Percentiles rank a stretch among this genome's conserved stretches.
These are phyloP conservation scores for Fragilariopsis cylindrus DNA, from an alignment of 108 stramenopile genomes.

Conservation along the genomic window DNA sequence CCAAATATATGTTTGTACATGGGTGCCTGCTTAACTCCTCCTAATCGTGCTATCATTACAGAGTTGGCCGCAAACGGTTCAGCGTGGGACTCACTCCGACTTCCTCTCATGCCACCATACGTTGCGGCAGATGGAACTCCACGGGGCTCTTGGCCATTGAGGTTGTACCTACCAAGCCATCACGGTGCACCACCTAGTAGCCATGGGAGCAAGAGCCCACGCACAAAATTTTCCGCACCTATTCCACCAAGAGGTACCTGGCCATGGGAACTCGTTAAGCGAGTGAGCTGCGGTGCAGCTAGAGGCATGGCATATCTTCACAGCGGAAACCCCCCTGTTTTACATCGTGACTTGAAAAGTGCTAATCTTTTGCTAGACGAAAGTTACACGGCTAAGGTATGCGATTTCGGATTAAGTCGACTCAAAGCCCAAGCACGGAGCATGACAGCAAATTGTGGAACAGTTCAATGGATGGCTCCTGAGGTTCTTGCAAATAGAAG, in stretches of 20 bases:
- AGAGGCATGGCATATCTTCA: slow-evolving; percentile 96
- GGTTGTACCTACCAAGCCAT: slow-evolving; percentile 48
- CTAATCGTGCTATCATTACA: slow-evolving; percentile 88
- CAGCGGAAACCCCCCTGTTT: slow-evolving; percentile 82
- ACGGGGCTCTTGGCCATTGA: slow-evolving; percentile 56
- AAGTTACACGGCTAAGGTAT: slow-evolving; percentile 87
- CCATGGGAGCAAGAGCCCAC: neutral
- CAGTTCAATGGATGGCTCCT: slow-evolving; percentile 96
- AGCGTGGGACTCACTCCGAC: slow-evolving; percentile 83
- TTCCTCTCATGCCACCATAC: slow-evolving; percentile 66
- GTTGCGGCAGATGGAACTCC: slow-evolving; percentile 63
- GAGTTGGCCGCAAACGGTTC: slow-evolving; percentile 87
- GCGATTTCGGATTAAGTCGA: slow-evolving; percentile 93
- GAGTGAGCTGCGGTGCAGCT: slow-evolving; percentile 78
- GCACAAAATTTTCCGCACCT: slow-evolving; percentile 38
- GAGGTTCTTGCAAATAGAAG: slow-evolving; percentile 77
- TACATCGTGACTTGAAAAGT: slow-evolving; percentile 93
- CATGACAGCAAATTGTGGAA: slow-evolving; percentile 94
- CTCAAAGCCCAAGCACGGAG: slow-evolving; percentile 81
- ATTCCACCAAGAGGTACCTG: slow-evolving; percentile 65
- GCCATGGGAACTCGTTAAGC: slow-evolving; percentile 79
- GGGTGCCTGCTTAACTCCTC: slow-evolving; percentile 89
- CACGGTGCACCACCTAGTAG: slow-evolving; percentile 45
- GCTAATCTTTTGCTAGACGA: slow-evolving; percentile 90
- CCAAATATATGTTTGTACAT: slow-evolving; percentile 94